Percentiles rank a stretch among this genome's conserved stretches.
Conservation (phyloP, 495 filamentous ascomycete species). For the Jackrogersella minutella region DNA sequence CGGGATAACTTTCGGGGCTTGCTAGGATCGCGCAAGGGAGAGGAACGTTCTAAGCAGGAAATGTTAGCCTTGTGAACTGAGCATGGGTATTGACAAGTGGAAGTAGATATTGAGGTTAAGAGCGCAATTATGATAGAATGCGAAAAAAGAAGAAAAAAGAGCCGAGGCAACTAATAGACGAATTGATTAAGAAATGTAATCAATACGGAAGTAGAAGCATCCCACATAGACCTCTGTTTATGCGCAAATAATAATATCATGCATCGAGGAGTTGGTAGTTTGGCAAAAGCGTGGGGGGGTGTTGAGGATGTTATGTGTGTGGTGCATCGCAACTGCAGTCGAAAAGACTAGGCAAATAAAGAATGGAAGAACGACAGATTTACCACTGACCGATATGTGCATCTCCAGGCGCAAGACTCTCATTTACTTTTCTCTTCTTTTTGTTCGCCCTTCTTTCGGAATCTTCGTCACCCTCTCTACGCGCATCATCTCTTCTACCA, state of each 20-base stretch:
- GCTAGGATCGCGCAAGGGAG: conserved; percentile 52
- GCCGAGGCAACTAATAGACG: too few relatives aligned
- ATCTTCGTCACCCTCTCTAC: conserved; percentile 55
- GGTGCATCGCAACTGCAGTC: background rate
- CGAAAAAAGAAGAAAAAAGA: too few relatives aligned
- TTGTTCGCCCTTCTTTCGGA: conserved; percentile 61
- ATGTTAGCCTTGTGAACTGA: conserved; percentile 8
- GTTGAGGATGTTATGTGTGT: too few relatives aligned
- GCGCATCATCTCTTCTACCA: conserved; percentile 52
- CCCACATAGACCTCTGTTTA: too few relatives aligned
- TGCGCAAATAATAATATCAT: background rate
- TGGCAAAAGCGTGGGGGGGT: background rate
- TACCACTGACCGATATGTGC: conserved; percentile 67
- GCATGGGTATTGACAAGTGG: background rate
- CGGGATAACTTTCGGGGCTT: conserved; percentile 58
- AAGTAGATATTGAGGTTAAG: background rate
- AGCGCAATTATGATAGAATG: too few relatives aligned
- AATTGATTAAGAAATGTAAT: too few relatives aligned
- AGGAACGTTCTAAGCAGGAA: conserved; percentile 53
- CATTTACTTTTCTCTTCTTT: conserved; percentile 65
- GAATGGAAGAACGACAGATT: background rate
- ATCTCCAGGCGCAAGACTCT: conserved; percentile 69
- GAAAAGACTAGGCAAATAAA: background rate
- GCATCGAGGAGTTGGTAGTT: background rate
- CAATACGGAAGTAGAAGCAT: too few relatives aligned